Evolutionary conservation across 495 filamentous ascomycete genomes (phyloP).

Genomic region (Podospora pseudopauciseta): DNA sequence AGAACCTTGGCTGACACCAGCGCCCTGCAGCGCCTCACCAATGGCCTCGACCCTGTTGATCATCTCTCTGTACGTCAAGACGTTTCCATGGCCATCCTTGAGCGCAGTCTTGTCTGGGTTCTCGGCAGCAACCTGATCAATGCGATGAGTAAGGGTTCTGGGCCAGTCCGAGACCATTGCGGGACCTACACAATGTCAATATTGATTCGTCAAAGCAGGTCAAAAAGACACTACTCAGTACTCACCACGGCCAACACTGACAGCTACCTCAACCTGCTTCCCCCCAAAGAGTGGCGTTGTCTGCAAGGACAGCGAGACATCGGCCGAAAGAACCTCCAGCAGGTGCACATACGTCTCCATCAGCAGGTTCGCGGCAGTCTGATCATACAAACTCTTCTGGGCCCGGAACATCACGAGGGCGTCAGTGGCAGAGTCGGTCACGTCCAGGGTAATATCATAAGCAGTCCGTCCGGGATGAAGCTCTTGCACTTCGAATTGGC

Average conservation of each 20-base stretch:
- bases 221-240: not conserved
- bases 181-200: not conserved
- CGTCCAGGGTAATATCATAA: not conserved
- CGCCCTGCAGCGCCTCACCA: not conserved
- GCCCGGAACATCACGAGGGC: not conserved
- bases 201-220: not conserved
- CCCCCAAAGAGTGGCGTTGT: not conserved
- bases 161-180: conserved; percentile 13
- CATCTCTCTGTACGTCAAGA: not conserved
- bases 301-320: too few species aligned
- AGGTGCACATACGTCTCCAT: not conserved
- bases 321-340: not conserved
- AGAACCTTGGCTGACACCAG: conserved; percentile 8
- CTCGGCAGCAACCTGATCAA: conserved; percentile 20
- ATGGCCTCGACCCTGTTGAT: not conserved
- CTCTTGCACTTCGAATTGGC: not conserved
- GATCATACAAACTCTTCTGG: not conserved
- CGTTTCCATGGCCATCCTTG: not conserved
- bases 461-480: too few species aligned
- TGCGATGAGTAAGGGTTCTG: conserved; percentile 27
- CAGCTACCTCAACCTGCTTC: not conserved
- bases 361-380: not conserved
- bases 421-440: not conserved
- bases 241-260: not conserved
- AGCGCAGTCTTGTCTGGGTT: not conserved